Percentiles rank a stretch among this genome's conserved stretches.
These are phyloP conservation scores for Tetrahymena borealis DNA, from an alignment of 73 alveolate genomes.

Conservation along the genomic window DNA sequence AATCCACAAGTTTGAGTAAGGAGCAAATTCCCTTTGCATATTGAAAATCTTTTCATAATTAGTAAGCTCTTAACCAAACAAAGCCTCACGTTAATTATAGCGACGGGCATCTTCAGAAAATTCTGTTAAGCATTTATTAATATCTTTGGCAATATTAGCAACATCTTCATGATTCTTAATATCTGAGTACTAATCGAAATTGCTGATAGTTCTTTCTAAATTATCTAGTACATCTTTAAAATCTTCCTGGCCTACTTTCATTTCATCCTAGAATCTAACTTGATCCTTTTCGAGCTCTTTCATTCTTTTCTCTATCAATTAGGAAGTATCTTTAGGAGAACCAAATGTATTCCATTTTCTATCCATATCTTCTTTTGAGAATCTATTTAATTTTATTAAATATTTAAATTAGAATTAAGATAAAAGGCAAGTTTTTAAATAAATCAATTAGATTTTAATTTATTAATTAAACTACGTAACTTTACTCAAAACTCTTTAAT, in stretches of 20 bases:
- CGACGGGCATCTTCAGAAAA: conserved; percentile 81
- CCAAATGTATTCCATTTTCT: conserved; percentile 95
- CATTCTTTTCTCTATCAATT: conserved; percentile 74
- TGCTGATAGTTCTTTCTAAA: conserved; percentile 87
- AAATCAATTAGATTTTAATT: too few species aligned
- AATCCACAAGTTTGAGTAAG: conserved; percentile 80
- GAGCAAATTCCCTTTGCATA: conserved; percentile 79
- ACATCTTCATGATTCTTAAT: conserved; percentile 84
- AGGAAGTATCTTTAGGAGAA: conserved; percentile 88
- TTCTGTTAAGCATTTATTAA: conserved; percentile 87
- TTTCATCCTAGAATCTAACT: conserved; percentile 86
- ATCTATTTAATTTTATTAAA: conserved; percentile 49
- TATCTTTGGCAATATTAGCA: conserved; percentile 77
- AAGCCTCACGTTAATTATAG: conserved; percentile 89
- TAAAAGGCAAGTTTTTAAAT: too few species aligned
- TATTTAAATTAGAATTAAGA: too few species aligned
- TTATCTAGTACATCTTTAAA: conserved; percentile 90
- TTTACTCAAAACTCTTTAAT: too few species aligned
- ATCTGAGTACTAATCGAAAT: conserved; percentile 81
- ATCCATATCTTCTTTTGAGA: conserved; percentile 84
- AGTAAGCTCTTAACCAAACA: conserved; percentile 84
- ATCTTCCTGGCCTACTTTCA: conserved; percentile 90
- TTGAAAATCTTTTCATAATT: conserved; percentile 85
- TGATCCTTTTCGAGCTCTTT: conserved; percentile 93
- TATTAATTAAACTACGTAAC: too few species aligned